Evolutionary conservation across 352 stramenopile species (phyloP).

Genomic region (Phytopythium ostracodes): DNA sequence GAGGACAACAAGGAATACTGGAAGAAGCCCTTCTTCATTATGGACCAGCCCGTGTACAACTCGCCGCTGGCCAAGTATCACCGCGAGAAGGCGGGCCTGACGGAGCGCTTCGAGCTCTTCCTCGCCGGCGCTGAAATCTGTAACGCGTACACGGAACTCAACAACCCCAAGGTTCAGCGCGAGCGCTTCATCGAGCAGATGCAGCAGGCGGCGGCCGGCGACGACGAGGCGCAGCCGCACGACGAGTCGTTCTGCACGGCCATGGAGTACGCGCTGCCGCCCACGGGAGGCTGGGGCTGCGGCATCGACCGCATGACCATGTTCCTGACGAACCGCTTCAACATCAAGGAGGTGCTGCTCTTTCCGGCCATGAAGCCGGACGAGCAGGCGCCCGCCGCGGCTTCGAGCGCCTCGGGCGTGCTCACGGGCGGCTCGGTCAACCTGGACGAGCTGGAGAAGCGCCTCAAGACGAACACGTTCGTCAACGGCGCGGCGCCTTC

Average conservation of each 20-base stretch:
- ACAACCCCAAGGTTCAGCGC: slow-evolving; percentile 92
- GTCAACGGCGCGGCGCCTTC: slow-evolving; percentile 65
- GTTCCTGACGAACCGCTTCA: slow-evolving; percentile 93
- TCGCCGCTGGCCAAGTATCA: slow-evolving; percentile 98
- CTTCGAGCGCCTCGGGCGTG: slow-evolving; percentile 16
- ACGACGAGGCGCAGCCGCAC: slow-evolving; percentile 87
- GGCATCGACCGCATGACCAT: slow-evolving; percentile 98
- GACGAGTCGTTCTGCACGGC: slow-evolving; percentile 94
- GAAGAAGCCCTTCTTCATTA: slow-evolving; percentile 98
- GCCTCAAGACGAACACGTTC: slow-evolving; percentile 52
- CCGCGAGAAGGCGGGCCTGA: slow-evolving; percentile 88
- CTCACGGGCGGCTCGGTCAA: slow-evolving; percentile 36
- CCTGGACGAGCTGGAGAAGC: slow-evolving; percentile 65
- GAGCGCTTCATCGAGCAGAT: slow-evolving; percentile 83
- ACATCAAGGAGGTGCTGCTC: slow-evolving; percentile 98
- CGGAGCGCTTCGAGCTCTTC: slow-evolving; percentile 99
- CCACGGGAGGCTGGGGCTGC: slow-evolving; percentile 96
- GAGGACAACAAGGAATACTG: slow-evolving; percentile 85
- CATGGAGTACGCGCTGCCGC: slow-evolving; percentile 97
- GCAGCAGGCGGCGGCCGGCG: slow-evolving; percentile 69
- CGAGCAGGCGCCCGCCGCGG: slow-evolving; percentile 37
- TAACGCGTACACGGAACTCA: slow-evolving; percentile 99
- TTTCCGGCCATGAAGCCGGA: slow-evolving; percentile 99
- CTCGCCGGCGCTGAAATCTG: slow-evolving; percentile 94
- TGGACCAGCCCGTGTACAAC: slow-evolving; percentile 97